Percentiles rank a stretch among this genome's conserved stretches.
These are phyloP conservation scores for Symbiotaphrina buchneri DNA, from an alignment of 495 filamentous ascomycete genomes.

Conservation along the genomic window DNA sequence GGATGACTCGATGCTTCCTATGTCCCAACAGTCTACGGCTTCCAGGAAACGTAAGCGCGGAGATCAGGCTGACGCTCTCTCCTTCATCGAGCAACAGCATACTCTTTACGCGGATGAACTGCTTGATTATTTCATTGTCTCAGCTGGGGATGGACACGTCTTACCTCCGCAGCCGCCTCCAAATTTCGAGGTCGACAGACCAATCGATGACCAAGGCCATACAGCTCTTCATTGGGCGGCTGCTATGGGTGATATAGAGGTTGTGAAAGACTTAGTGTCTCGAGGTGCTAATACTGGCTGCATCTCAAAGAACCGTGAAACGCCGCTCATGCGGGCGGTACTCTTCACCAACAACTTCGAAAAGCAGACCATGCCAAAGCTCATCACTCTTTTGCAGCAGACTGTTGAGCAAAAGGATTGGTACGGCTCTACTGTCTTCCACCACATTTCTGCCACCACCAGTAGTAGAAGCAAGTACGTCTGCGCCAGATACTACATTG, in stretches of 20 bases:
- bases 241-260: slow-evolving; percentile 90
- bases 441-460: slow-evolving; percentile 77
- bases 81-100: slow-evolving; percentile 54
- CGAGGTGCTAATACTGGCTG: slow-evolving; percentile 46
- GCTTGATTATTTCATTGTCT: slow-evolving; percentile 83
- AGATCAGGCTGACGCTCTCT: slow-evolving; percentile 33
- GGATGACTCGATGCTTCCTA: slow-evolving; percentile 51
- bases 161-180: slow-evolving; percentile 54
- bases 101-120: slow-evolving; percentile 79
- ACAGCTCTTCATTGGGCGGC: slow-evolving; percentile 91
- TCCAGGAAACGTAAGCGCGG: slow-evolving; percentile 55
- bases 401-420: slow-evolving; percentile 57
- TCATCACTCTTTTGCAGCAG: slow-evolving; percentile 57
- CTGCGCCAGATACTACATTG: slow-evolving; percentile 77
- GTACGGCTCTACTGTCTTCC: slow-evolving; percentile 66
- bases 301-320: slow-evolving; percentile 64
- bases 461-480: slow-evolving; percentile 55
- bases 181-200: slow-evolving; percentile 66
- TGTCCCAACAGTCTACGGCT: slow-evolving; percentile 39
- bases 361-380: slow-evolving; percentile 56
- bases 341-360: slow-evolving; percentile 93
- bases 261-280: slow-evolving; percentile 62
- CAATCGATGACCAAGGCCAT: slow-evolving; percentile 74
- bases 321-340: slow-evolving; percentile 82
- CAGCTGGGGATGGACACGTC: slow-evolving; percentile 42